Evolutionary conservation across 768 basidiomycete species (phyloP), one percentile per base, ranked within the genome.

Genomic region (Tylopilus rubrobrunneus): DNA sequence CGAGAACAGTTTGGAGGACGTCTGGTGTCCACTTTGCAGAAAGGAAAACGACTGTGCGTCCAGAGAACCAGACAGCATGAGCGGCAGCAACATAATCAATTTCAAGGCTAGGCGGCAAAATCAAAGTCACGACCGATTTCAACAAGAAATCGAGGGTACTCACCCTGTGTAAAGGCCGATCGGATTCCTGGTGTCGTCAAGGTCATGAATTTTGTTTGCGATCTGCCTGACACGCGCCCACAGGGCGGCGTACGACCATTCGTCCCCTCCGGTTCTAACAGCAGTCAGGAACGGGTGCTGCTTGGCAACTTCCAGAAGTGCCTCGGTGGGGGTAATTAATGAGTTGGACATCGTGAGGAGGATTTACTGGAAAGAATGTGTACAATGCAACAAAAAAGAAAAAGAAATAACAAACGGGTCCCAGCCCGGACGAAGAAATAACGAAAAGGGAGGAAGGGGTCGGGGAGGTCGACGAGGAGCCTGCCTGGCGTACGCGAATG

Each of bases 291-390:
- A 67, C 4, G 66, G 67, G 41, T 65, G 63, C n/a, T 66, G 57
- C 44, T 61, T 67, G 39, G 66, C 66, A 33, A 66, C 67, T 61
- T 67, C 59, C 48, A 67, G 66, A 52, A 67, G 67, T 28, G 59
- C 67, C 46, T 67, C 66, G 27, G 66, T 66, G 36, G 66, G 64
- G 40, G 66, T 68, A 45, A 67, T 48, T 34, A 58, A 51, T 21
- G 57, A 55, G 42, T 17, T 51, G 6, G 53, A 46, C 64, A 58
- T 63, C 34, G 12, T 21, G 23, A 23, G 21, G 41, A 21, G 31
- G 14, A 21, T 36, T 63, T 29, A 60, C 15, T 15, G n/a, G 37
- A 58, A 59, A 4, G 43, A 54, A 36, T 17, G 36, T 17, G 36
- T 17, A 43, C 10, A 15, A 23, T 8, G 29, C n/a, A 10, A 46